Evolutionary conservation across 2,329 filamentous ascomycete species (phyloP), one percentile per base, ranked within the genome.

Genomic region (Aspergillus jensenii): DNA sequence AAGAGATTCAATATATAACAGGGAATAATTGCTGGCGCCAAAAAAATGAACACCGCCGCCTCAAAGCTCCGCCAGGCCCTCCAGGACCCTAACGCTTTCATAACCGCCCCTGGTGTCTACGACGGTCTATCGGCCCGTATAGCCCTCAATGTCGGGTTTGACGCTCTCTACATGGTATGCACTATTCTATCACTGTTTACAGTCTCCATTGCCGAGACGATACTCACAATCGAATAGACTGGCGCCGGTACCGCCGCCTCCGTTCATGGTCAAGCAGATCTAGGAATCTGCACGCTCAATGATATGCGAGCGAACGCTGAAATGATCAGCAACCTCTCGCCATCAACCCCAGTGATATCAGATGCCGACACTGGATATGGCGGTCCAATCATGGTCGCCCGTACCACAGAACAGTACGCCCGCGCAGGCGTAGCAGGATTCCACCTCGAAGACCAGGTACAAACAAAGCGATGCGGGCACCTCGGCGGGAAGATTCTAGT

Each of bases 401-500:
- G 80, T 15, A 82, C 81, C 4, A 78, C 81, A 5, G 73, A 76
- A 23, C 73, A 79, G 49, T 84, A 84, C 68, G 78, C 79, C 23
- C 78, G 79, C 47, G 76, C 81, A 3, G 82, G 82, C 23, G 79
- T 85, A 3, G 83, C 83, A 1, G 83, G 76, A 9, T 75, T 85
- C 45, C 83, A 85, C 66, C 78, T 85, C 62, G 83, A 86, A 68
- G 83, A 85, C 68, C 81, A 85, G 66, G 77, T 84, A 7, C 74
- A 75, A 59, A 75, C 71, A 15, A 78, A 78, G 56, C 70, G 74
- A 17, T 78, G 76, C 57, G 75, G 76, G 2, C 74, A 78, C 52
- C 69, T 78, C 0, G 69, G 65, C 2, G 75, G 74, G 39, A 78
- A 78, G 60, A 67, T 73, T 39, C 69, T 78, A 8, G 75, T 77